A percentile compares a stretch with the other conserved stretches of the same genome.
Conservation (phyloP, 768 basidiomycete genomes). For the Stropharia rugosoannulata region DNA sequence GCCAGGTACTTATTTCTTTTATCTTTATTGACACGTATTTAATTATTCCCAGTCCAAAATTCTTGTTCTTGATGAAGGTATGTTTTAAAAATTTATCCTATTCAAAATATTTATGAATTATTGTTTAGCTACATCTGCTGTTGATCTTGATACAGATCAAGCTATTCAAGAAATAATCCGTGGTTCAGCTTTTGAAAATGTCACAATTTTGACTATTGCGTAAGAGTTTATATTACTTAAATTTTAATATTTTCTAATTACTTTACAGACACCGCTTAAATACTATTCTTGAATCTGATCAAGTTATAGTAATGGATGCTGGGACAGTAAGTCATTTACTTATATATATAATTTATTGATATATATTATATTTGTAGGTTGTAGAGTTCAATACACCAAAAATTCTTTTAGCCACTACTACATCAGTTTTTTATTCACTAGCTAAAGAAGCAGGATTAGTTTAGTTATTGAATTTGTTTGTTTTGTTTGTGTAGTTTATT, state of each 20-base stretch:
- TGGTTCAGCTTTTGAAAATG: constrained; percentile 71
- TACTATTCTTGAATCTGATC: constrained; percentile 80
- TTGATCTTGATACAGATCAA: constrained; percentile 87
- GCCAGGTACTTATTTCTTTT: constrained; percentile 48
- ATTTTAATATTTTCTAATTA: not conserved
- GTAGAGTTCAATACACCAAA: constrained; percentile 81
- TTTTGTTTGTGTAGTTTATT: too few relatives aligned
- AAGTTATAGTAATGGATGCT: constrained; percentile 78
- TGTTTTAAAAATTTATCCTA: constrained; percentile 6
- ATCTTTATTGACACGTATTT: not conserved
- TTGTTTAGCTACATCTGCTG: constrained; percentile 75
- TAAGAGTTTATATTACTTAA: constrained; percentile 34
- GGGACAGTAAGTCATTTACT: constrained; percentile 53
- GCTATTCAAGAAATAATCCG: constrained; percentile 88
- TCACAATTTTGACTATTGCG: constrained; percentile 88
- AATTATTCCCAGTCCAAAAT: constrained; percentile 62
- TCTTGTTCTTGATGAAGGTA: constrained; percentile 91
- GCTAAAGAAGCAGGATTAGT: constrained; percentile 62
- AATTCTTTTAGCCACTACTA: constrained; percentile 55
- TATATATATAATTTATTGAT: not conserved
- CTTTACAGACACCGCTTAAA: constrained; percentile 68
- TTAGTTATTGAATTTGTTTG: too few relatives aligned
- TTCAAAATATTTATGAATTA: constrained; percentile 2
- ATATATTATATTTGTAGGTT: constrained; percentile 34
- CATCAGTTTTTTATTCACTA: constrained; percentile 60